phyloP scores from a whole-genome alignment of 2,329 filamentous ascomycete species.

The Penicillium sp. region DNA sequence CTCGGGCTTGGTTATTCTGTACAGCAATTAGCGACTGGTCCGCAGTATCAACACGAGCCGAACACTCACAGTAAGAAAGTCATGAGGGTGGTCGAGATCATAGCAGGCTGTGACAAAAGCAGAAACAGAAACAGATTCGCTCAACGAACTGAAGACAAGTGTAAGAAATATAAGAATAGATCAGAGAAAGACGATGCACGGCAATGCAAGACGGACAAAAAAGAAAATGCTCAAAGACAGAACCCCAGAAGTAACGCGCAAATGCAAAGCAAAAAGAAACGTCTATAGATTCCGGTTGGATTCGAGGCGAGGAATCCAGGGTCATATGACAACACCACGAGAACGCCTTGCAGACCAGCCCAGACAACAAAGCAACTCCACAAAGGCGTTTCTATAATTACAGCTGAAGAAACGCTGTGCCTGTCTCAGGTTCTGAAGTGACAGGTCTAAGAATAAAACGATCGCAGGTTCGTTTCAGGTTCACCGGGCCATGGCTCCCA shows the following conservation, averaged over 20 bases:
- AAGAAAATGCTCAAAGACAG: constrained; percentile 9
- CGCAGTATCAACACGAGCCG: neutral
- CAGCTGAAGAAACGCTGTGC: constrained; percentile 11
- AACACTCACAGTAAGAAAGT: constrained; percentile 38
- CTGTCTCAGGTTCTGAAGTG: constrained; percentile 25
- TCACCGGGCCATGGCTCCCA: neutral
- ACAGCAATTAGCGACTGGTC: constrained; percentile 22
- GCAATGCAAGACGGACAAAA: constrained; percentile 9
- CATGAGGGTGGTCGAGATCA: constrained; percentile 40
- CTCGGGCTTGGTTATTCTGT: constrained; percentile 37
- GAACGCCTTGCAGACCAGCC: constrained; percentile 5
- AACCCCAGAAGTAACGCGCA: constrained; percentile 5
- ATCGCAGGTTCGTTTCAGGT: constrained; percentile 20
- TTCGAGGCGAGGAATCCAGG: neutral
- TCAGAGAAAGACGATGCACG: constrained; percentile 1
- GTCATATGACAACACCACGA: constrained; percentile 1
- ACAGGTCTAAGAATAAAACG: constrained; percentile 25
- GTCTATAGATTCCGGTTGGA: constrained; percentile 2
- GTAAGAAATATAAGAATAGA: constrained; percentile 1
- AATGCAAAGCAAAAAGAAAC: constrained; percentile 7
- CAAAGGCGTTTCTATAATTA: constrained; percentile 26
- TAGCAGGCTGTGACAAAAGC: constrained; percentile 15
- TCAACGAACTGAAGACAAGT: neutral
- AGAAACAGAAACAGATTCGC: constrained; percentile 10
- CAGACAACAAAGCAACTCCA: constrained; percentile 11